These are phyloP conservation scores for Tritrichomonas musculus DNA, from an alignment of 208 protist species.

Conservation along the genomic window DNA sequence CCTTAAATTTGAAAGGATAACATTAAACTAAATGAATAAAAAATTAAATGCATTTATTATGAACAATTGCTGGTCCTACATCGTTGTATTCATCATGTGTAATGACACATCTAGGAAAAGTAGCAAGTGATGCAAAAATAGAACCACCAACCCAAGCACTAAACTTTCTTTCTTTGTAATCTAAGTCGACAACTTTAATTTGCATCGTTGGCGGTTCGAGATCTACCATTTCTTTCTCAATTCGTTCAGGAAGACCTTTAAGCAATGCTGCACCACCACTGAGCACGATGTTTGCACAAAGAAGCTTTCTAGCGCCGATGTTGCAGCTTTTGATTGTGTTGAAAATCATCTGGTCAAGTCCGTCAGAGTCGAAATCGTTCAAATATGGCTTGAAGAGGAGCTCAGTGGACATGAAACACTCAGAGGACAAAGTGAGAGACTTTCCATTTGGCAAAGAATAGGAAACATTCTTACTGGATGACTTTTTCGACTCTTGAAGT, in stretches of 20 bases:
- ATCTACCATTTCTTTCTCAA: constrained; percentile 66
- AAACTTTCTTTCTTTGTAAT: constrained; percentile 58
- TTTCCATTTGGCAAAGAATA: constrained; percentile 67
- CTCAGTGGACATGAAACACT: constrained; percentile 63
- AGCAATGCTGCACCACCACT: constrained; percentile 55
- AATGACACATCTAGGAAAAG: constrained; percentile 54
- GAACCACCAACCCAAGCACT: constrained; percentile 53
- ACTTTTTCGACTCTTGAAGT: constrained; percentile 45
- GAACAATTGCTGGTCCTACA: constrained; percentile 49
- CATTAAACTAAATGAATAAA: background rate
- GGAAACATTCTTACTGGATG: constrained; percentile 48
- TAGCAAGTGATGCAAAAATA: constrained; percentile 48
- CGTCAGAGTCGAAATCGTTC: constrained; percentile 48
- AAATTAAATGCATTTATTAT: constrained; percentile 54
- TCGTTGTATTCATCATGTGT: constrained; percentile 59
- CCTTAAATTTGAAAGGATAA: no score
- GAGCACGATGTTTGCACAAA: constrained; percentile 58
- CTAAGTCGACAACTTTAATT: constrained; percentile 50
- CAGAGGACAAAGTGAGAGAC: constrained; percentile 47
- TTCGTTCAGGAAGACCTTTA: constrained; percentile 80
- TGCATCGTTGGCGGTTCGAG: constrained; percentile 50
- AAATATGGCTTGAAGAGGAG: constrained; percentile 70
- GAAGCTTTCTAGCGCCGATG: constrained; percentile 49
- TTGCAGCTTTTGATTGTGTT: constrained; percentile 63
- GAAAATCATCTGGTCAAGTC: constrained; percentile 57